A percentile compares a stretch with the other conserved stretches of the same genome.
Conservation (phyloP, 177 flowering plant species). For the Vitis hybrid region DNA sequence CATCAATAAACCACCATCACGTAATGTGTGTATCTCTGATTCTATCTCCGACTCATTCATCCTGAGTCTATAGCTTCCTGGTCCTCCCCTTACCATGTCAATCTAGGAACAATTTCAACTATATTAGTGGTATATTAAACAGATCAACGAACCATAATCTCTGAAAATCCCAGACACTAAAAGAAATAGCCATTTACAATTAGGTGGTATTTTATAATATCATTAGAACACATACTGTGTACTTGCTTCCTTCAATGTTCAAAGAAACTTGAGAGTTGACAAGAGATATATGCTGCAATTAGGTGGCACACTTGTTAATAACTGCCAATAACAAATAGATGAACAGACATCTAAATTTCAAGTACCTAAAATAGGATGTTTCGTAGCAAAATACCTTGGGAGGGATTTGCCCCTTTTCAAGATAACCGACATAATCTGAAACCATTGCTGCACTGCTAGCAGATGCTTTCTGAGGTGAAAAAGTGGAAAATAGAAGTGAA, state of each 20-base stretch:
- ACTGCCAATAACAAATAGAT: background rate
- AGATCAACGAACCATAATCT: background rate
- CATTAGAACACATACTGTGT: conserved; percentile 56
- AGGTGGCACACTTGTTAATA: background rate
- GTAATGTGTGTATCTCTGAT: conserved; percentile 95
- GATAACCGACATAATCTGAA: conserved; percentile 96
- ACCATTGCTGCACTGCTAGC: conserved; percentile 93
- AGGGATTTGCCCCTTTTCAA: conserved; percentile 99
- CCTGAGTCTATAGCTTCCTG: conserved; percentile 83
- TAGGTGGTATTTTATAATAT: background rate
- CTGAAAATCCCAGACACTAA: background rate
- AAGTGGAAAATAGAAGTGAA: conserved; percentile 5
- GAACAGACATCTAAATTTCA: background rate
- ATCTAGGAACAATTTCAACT: conserved; percentile 40
- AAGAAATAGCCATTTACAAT: background rate
- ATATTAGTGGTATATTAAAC: background rate
- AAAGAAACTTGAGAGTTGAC: conserved; percentile 87
- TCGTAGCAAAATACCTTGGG: conserved; percentile 73
- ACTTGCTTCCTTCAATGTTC: conserved; percentile 98
- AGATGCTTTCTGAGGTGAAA: conserved; percentile 79
- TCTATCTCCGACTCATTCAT: conserved; percentile 92
- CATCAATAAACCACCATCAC: conserved; percentile 98
- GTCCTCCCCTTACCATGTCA: conserved; percentile 90
- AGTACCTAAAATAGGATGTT: background rate
- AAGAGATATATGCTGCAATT: conserved; percentile 90